phyloP scores from a whole-genome alignment of 495 filamentous ascomycete genomes.

The Hypoxylon cercidicola region DNA sequence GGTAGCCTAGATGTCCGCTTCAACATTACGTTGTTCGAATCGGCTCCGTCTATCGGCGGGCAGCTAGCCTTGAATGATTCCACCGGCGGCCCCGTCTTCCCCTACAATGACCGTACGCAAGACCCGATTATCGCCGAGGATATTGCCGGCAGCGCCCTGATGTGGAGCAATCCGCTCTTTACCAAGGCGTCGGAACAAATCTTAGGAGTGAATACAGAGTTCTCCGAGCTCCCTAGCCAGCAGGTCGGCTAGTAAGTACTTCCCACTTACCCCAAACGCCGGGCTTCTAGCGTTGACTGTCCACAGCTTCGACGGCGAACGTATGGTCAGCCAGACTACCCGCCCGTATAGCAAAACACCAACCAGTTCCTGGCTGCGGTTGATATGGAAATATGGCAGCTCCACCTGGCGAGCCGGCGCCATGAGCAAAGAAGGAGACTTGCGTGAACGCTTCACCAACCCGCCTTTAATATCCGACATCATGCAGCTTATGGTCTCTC shows the following conservation, averaged over 20 bases:
- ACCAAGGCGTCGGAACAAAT: slow-evolving; percentile 32
- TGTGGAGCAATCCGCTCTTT: slow-evolving; percentile 41
- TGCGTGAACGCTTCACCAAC: slow-evolving; percentile 21
- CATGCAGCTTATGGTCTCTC: slow-evolving; percentile 28
- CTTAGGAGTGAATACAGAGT: slow-evolving; percentile 32
- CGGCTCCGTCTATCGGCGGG: slow-evolving; percentile 39
- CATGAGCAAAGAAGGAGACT: slow-evolving; percentile 25
- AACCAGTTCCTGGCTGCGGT: slow-evolving; percentile 15
- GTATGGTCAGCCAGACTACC: slow-evolving; percentile 11
- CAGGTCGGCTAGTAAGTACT: slow-evolving; percentile 41
- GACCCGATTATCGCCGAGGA: slow-evolving; percentile 42
- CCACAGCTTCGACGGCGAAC: slow-evolving; percentile 23
- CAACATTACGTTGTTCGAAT: slow-evolving; percentile 43
- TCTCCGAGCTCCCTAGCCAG: slow-evolving; percentile 34
- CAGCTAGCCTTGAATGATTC: slow-evolving; percentile 35
- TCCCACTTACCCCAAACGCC: background rate
- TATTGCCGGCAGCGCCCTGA: slow-evolving; percentile 36
- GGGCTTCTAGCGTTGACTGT: slow-evolving; percentile 3
- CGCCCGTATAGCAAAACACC: slow-evolving; percentile 39
- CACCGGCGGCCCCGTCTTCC: slow-evolving; percentile 25
- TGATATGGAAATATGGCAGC: slow-evolving; percentile 34
- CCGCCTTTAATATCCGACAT: slow-evolving; percentile 22
- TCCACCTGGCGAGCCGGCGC: slow-evolving; percentile 32
- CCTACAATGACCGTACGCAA: slow-evolving; percentile 33
- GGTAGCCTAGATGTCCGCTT: slow-evolving; percentile 13